Conservation (phyloP, 192 early-diverging fungal genomes). For the Podila clonocystis region DNA sequence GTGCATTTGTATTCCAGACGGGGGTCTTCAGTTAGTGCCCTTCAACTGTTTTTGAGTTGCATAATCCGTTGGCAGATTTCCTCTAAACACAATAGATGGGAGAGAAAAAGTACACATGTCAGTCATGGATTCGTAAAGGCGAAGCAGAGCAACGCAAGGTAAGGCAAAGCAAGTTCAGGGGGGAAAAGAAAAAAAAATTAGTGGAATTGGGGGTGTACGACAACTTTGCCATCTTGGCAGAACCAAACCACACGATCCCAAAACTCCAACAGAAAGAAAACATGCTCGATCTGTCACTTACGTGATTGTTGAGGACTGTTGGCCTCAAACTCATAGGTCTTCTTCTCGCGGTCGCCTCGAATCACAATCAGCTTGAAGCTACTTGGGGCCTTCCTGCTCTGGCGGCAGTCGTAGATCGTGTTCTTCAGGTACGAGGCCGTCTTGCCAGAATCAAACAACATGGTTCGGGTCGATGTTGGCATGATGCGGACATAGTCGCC, state of each 20-base stretch:
- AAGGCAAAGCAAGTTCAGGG: too few species aligned
- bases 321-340: slow-evolving; percentile 85
- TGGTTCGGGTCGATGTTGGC: slow-evolving; percentile 77
- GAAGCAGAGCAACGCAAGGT: too few species aligned
- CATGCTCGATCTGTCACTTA: slow-evolving; percentile 43
- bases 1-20: neutral
- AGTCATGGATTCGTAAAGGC: neutral
- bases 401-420: slow-evolving; percentile 62
- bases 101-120: slow-evolving; percentile 18
- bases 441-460: slow-evolving; percentile 86
- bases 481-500: slow-evolving; percentile 93
- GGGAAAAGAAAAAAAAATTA: too few species aligned
- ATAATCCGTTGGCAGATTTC: slow-evolving; percentile 49
- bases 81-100: slow-evolving; percentile 8
- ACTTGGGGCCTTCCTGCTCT: slow-evolving; percentile 71
- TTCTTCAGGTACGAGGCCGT: slow-evolving; percentile 60
- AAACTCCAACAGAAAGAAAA: neutral
- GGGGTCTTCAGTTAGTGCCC: neutral
- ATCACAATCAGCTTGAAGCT: slow-evolving; percentile 76
- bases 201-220: too few species aligned
- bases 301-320: slow-evolving; percentile 69
- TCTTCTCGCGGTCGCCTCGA: slow-evolving; percentile 70
- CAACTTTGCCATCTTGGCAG: too few species aligned
- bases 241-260: too few species aligned
- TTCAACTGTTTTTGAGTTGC: slow-evolving; percentile 44